Evolutionary conservation across 106 monocot genomes (phyloP), one percentile per base, ranked within the genome.

Genomic region (Alisma plantagoaquatica): DNA sequence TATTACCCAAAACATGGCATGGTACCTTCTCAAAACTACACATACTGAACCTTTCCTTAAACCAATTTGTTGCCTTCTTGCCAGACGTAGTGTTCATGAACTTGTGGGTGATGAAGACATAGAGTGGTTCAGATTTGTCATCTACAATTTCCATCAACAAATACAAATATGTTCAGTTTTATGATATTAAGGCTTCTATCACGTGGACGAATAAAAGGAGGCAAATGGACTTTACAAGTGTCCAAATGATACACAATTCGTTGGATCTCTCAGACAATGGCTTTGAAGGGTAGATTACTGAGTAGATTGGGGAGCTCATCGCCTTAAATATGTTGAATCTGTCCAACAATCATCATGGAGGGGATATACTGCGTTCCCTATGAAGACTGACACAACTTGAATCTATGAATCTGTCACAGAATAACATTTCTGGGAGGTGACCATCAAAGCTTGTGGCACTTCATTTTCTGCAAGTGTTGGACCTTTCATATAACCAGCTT

Each of bases 201-300:
- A 75, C 66, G 16, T 53, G 80, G 16, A 91, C 70, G 4, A 30
- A 19, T 55, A 91, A 84, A 70, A 80, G 84, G 23, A 2, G 46
- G 14, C 49, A 58, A 1, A 54, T 77, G 60, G 66, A 29, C 11
- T 54, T 84, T 2, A 28, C 44, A 17, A 81, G 68, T 52, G 66
- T 65, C 20, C 35, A 77, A 49, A 77, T 47, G 12, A 60, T 78
- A 33, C 81, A 72, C 63, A 72, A 64, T 14, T 50, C 60, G 3
- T 41, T 91, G 9, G 84, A 91, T 53, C 28, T 91, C 35, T 91
- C 90, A 1, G 63, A 69, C 56, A 91, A 91, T 56, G 14, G n/a
- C 1, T 91, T 91, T n/a, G 44, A 59, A 3, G 90, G 90, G 4
- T 27, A 18, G 2, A 80, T 91, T 24, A 80, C 90, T 0, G 58